These are phyloP conservation scores for Boeremia lycopersici DNA, from an alignment of 2,329 filamentous ascomycete genomes.

Conservation along the genomic window DNA sequence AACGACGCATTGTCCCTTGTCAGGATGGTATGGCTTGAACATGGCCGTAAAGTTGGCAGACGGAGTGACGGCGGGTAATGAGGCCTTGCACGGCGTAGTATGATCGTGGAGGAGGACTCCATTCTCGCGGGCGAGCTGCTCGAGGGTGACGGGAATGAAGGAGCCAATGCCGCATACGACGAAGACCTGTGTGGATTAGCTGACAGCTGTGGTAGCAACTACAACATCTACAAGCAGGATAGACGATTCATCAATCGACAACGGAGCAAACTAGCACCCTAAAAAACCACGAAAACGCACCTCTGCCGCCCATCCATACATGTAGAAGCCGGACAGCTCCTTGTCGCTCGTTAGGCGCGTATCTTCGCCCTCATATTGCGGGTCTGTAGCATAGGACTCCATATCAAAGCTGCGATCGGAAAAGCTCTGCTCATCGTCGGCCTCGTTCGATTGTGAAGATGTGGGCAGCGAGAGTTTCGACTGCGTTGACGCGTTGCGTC, in stretches of 20 bases:
- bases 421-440: slow-evolving; percentile 52
- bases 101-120: slow-evolving; percentile 83
- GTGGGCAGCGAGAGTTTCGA: slow-evolving; percentile 44
- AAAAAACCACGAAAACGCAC: slow-evolving; percentile 23
- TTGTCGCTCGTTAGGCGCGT: slow-evolving; percentile 83
- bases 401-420: slow-evolving; percentile 40
- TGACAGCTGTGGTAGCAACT: not conserved
- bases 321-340: slow-evolving; percentile 93
- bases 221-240: not conserved
- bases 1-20: slow-evolving; percentile 74
- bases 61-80: slow-evolving; percentile 56
- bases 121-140: slow-evolving; percentile 90
- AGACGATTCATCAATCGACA: not conserved
- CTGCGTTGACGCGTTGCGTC: slow-evolving; percentile 39
- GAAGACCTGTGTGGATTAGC: slow-evolving; percentile 64
- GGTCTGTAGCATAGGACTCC: slow-evolving; percentile 40
- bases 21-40: slow-evolving; percentile 29
- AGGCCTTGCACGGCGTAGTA: slow-evolving; percentile 73
- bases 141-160: slow-evolving; percentile 94
- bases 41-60: slow-evolving; percentile 26
- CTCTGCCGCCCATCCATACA: slow-evolving; percentile 94
- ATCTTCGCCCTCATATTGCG: slow-evolving; percentile 81
- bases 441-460: slow-evolving; percentile 49
- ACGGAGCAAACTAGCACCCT: no score
- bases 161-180: slow-evolving; percentile 85